phyloP scores from a whole-genome alignment of 805 yeast genomes.

The Wickerhamomyces bovis region DNA sequence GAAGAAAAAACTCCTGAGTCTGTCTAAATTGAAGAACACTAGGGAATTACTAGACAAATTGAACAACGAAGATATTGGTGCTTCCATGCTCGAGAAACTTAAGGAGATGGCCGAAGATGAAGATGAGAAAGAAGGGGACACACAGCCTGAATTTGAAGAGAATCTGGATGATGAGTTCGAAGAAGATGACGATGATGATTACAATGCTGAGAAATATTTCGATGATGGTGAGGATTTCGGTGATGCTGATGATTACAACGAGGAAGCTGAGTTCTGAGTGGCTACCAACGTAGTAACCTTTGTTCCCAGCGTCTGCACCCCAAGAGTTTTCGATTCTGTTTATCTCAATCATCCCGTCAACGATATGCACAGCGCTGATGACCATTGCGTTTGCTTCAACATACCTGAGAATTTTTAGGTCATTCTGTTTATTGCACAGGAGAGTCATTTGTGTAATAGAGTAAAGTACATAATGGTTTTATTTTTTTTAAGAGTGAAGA shows the following conservation, averaged over 20 bases:
- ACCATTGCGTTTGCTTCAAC: too few relatives aligned
- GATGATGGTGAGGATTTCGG: conserved; percentile 52
- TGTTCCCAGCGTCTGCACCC: too few relatives aligned
- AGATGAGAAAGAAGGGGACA: conserved; percentile 25
- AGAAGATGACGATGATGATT: conserved; percentile 58
- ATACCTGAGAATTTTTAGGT: neutral
- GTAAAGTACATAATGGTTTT: neutral
- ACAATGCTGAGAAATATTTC: conserved; percentile 57
- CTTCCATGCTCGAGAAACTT: conserved; percentile 41
- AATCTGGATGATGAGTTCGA: conserved; percentile 52
- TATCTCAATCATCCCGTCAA: too few relatives aligned
- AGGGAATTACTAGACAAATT: conserved; percentile 19
- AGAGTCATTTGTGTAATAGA: neutral
- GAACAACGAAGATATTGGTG: conserved; percentile 24
- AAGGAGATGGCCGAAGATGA: conserved; percentile 44
- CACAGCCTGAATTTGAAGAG: conserved; percentile 33
- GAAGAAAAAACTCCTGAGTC: conserved; percentile 42
- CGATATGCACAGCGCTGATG: too few relatives aligned
- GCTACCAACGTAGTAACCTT: neutral
- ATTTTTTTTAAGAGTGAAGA: too few relatives aligned
- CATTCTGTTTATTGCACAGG: neutral
- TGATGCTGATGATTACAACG: conserved; percentile 46
- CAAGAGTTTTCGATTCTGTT: too few relatives aligned
- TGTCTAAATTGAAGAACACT: conserved; percentile 28
- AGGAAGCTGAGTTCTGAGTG: conserved; percentile 53